Conservation (phyloP, 2,329 filamentous ascomycete genomes). For the Diaporthe vexans region DNA sequence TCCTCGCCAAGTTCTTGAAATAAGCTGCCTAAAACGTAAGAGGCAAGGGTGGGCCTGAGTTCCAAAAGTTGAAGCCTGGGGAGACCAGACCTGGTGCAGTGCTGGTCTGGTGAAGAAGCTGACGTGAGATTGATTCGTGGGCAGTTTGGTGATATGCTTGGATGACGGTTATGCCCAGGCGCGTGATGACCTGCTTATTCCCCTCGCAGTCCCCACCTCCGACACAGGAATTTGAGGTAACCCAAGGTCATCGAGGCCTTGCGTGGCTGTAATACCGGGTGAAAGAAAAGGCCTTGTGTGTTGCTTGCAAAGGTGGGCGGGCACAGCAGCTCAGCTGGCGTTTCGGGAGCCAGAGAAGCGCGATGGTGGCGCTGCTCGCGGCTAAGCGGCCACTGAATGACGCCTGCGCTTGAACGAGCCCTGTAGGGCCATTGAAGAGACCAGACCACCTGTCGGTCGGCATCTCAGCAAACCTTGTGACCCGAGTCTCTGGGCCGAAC, state of each 20-base stretch:
- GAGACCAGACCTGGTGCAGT: constrained; percentile 11
- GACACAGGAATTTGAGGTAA: constrained; percentile 35
- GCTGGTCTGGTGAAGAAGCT: constrained; percentile 36
- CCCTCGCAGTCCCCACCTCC: constrained; percentile 6
- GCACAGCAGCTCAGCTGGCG: constrained; percentile 19
- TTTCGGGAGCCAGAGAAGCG: constrained; percentile 37
- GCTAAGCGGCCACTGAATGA: constrained; percentile 37
- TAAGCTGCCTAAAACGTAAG: no score
- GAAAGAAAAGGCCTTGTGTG: constrained; percentile 2
- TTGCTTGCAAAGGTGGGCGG: constrained; percentile 10
- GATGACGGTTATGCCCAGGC: constrained; percentile 33
- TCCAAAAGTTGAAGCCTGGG: constrained; percentile 22
- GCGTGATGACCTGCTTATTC: constrained; percentile 32
- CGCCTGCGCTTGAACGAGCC: constrained; percentile 32
- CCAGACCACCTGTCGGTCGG: constrained; percentile 35
- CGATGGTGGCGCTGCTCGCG: constrained; percentile 39
- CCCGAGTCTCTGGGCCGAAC: constrained; percentile 33
- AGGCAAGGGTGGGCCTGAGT: neutral
- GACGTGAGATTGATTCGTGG: constrained; percentile 39
- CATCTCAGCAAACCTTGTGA: constrained; percentile 32
- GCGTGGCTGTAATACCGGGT: constrained; percentile 35
- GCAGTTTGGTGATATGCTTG: constrained; percentile 29
- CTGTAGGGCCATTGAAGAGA: constrained; percentile 30
- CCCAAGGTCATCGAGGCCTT: constrained; percentile 25
- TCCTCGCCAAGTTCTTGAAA: neutral